A percentile compares a stretch with the other conserved stretches of the same genome.
Evolutionary conservation across 495 filamentous ascomycete genomes (phyloP).

Genomic region (Penicillium dipodomyicola): DNA sequence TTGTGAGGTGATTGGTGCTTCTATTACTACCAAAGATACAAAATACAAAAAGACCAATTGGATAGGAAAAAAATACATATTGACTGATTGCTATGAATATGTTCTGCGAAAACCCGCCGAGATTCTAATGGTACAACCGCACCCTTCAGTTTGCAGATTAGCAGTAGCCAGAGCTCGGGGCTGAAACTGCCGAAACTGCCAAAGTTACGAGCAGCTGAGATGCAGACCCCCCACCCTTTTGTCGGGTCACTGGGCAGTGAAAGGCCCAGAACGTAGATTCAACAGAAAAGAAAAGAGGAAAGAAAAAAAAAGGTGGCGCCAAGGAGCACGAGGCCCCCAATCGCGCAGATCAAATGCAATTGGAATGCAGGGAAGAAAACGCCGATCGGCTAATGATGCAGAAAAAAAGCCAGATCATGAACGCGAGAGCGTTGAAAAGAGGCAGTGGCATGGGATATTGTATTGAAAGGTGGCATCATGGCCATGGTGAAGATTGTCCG

Average conservation of each 20-base stretch:
- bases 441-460: constrained; percentile 8
- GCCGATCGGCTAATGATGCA: constrained; percentile 24
- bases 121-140: constrained; percentile 22
- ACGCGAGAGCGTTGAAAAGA: constrained; percentile 10
- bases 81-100: constrained; percentile 23
- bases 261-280: not conserved
- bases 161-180: constrained; percentile 5
- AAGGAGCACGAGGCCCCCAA: not conserved
- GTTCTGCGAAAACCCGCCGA: constrained; percentile 18
- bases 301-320: not conserved
- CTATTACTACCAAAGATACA: not conserved
- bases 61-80: constrained; percentile 11
- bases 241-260: constrained; percentile 6
- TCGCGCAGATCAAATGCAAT: constrained; percentile 6
- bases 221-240: constrained; percentile 17
- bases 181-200: constrained; percentile 11
- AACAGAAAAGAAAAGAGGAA: not conserved
- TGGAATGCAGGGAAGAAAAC: constrained; percentile 14
- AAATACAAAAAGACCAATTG: not conserved
- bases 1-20: not conserved
- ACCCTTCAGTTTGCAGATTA: constrained; percentile 9
- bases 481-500: constrained; percentile 7
- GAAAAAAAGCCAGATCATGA: constrained; percentile 11
- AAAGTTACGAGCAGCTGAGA: constrained; percentile 23
- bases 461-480: constrained; percentile 3